These are phyloP conservation scores for Fusarium foetens DNA, from an alignment of 2,329 filamentous ascomycete genomes.

Conservation along the genomic window DNA sequence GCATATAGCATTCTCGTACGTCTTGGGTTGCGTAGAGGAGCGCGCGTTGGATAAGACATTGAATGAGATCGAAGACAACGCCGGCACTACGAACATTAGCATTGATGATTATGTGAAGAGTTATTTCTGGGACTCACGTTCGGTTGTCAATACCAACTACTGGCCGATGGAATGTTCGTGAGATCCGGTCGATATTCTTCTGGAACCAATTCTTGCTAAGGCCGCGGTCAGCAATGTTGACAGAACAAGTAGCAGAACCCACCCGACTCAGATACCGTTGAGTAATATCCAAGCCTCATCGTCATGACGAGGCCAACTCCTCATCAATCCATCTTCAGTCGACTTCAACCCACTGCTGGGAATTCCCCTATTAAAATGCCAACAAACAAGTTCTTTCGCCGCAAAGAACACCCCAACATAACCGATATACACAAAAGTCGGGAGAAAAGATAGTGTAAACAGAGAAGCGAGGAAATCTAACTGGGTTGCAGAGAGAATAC, in stretches of 20 bases:
- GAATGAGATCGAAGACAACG: constrained; percentile 25
- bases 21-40: constrained; percentile 30
- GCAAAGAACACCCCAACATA: not conserved
- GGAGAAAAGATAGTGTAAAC: not conserved
- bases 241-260: not conserved
- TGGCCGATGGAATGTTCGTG: constrained; percentile 24
- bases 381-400: constrained; percentile 9
- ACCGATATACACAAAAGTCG: not conserved
- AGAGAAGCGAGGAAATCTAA: constrained; percentile 14
- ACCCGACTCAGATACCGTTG: constrained; percentile 32
- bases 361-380: constrained; percentile 21
- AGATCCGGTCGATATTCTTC: constrained; percentile 28
- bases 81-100: constrained; percentile 2
- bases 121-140: not conserved
- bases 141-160: constrained; percentile 25
- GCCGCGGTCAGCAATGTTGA: no score
- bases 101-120: accelerated
- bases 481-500: constrained; percentile 2
- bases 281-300: constrained; percentile 32
- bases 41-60: constrained; percentile 26
- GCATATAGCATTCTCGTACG: constrained; percentile 24
- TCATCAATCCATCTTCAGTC: not conserved
- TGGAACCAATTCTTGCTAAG: constrained; percentile 23
- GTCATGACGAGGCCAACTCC: constrained; percentile 17
- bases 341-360: constrained; percentile 16